A percentile compares a stretch with the other conserved stretches of the same genome.
These are phyloP conservation scores for Corymbia calophylla DNA, from an alignment of 441 rosid species.

Conservation along the genomic window DNA sequence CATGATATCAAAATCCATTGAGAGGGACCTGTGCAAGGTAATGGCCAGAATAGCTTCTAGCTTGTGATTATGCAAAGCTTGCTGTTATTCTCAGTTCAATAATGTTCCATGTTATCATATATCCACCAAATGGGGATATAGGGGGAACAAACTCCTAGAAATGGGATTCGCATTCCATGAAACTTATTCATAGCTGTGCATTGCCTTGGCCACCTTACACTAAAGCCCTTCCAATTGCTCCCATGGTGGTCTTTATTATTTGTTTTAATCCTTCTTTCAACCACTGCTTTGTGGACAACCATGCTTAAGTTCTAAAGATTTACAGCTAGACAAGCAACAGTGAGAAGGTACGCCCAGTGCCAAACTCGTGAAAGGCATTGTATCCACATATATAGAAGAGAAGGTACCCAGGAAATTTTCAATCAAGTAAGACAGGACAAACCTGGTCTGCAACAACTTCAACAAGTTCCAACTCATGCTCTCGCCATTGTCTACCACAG, in stretches of 20 bases:
- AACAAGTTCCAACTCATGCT: constrained; percentile 88
- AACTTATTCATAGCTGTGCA: background rate
- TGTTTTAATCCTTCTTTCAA: background rate
- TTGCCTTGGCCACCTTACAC: background rate
- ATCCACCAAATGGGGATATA: background rate
- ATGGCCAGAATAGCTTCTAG: background rate
- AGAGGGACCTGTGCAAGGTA: background rate
- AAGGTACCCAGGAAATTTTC: background rate
- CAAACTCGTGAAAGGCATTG: background rate
- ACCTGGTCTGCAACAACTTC: constrained; percentile 98
- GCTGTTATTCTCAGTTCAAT: background rate
- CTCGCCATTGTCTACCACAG: constrained; percentile 81
- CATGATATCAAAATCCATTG: background rate
- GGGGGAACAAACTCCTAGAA: background rate
- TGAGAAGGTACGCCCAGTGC: background rate
- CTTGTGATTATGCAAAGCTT: background rate
- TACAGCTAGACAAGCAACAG: background rate
- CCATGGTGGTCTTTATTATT: background rate
- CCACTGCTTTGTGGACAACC: background rate
- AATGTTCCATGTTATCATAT: background rate
- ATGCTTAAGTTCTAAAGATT: background rate
- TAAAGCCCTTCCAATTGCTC: background rate
- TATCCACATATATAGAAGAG: background rate
- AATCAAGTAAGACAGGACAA: background rate
- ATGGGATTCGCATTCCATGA: background rate